Base-by-base conservation (phyloP, 495 filamentous ascomycete genomes). In the Letharia columbiana region DNA sequence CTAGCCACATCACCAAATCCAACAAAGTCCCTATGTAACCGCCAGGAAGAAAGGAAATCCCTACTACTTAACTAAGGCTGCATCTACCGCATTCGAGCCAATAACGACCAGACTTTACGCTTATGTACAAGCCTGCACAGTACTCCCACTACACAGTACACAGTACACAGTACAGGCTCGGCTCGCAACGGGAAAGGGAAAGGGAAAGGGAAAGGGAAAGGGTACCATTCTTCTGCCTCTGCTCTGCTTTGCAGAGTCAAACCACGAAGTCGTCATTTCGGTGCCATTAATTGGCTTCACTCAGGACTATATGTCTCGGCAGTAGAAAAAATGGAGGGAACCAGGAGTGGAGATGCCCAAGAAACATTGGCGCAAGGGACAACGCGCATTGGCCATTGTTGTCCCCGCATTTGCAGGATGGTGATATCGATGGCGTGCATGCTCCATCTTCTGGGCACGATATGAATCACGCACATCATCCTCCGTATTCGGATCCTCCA, bases 361-460 rank as follows among this genome's bases (percentile, higher is more conserved):
- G 23, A 28, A 28, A 28, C 23, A 28, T 28, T 56, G 52, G 28
- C 28, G 50, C 52, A 56, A 56, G 52, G 52, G 52, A 56, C 52
- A 31, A 18, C 39, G 54, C 33, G 33, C 54, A 35, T 37, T 18
- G 33, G 20, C 13, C 54, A 31, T 10, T 7, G 20, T 57, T 20
- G 17, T 57, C 54, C 54, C 54, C 54, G 31, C 54, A 57, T 57
- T 57, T 57, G 33, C 54, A 57, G 31, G 17, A 57, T 35, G 17
- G 54, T 57, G 54, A 57, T 57, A 57, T 57, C 33, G 54, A 57
- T 57, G 54, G 54, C 54, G 54, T 57, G 54, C 54, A 57, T 57
- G 54, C 31, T 57, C 54, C 33, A 37, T 57, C 31, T 56, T 20
- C 33, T 57, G 3, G 17, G 54, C 33, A 57, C 54, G 54, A 57